Evolutionary conservation across 768 basidiomycete genomes (phyloP).

Genomic region (Termitomyces sp.): DNA sequence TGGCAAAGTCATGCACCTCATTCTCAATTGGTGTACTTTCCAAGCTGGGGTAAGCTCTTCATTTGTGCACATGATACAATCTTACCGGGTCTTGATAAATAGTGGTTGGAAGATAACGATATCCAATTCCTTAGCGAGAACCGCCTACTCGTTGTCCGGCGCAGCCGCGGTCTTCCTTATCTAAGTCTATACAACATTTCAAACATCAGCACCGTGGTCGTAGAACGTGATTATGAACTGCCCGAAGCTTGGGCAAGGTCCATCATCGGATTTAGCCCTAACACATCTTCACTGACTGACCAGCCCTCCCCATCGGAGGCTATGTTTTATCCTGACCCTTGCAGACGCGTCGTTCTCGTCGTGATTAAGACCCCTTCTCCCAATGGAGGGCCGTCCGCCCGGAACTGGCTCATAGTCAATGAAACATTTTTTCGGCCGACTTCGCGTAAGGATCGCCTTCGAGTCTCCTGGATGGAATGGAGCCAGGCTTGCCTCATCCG

Average conservation of each 20-base stretch:
- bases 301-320: constrained; percentile 32
- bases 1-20: constrained; percentile 37
- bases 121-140: constrained; percentile 41
- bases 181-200: constrained; percentile 44
- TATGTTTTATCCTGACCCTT: constrained; percentile 55
- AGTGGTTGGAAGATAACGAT: constrained; percentile 50
- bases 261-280: constrained; percentile 42
- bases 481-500: constrained; percentile 44
- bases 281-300: constrained; percentile 37
- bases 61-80: not conserved
- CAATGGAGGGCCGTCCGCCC: constrained; percentile 23
- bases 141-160: constrained; percentile 37
- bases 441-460: constrained; percentile 36
- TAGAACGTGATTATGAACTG: constrained; percentile 52
- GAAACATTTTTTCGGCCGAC: constrained; percentile 46
- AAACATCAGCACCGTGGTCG: constrained; percentile 33
- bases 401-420: constrained; percentile 50
- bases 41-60: constrained; percentile 35
- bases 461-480: constrained; percentile 55
- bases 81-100: constrained; percentile 5
- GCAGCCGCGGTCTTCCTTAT: constrained; percentile 28
- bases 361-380: constrained; percentile 36
- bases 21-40: constrained; percentile 47
- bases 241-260: constrained; percentile 47
- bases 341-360: constrained; percentile 43